Evolutionary conservation across 2,329 filamentous ascomycete species (phyloP).

Genomic region (Talaromyces sp.): DNA sequence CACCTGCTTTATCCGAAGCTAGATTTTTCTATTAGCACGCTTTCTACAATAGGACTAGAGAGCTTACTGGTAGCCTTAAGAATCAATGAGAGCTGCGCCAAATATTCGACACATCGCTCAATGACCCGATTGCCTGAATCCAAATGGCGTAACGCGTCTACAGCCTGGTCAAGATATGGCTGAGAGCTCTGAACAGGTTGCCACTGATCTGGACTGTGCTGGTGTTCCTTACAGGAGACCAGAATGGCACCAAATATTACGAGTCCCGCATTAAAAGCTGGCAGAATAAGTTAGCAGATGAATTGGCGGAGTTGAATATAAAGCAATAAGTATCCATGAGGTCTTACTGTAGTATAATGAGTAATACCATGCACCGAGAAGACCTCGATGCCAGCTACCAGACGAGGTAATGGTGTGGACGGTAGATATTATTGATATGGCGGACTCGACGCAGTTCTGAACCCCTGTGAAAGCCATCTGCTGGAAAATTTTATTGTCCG

Average conservation of each 20-base stretch:
- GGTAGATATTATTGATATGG: constrained; percentile 32
- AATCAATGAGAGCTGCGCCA: constrained; percentile 23
- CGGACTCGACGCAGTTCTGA: constrained; percentile 36
- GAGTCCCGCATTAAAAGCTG: constrained; percentile 38
- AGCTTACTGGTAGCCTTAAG: constrained; percentile 9
- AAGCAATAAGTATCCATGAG: neutral
- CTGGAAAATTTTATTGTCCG: constrained; percentile 27
- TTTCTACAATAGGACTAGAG: neutral
- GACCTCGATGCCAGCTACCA: constrained; percentile 21
- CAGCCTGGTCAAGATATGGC: constrained; percentile 24
- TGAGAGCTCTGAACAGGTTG: constrained; percentile 11
- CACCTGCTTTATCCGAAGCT: neutral
- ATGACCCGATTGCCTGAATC: constrained; percentile 35
- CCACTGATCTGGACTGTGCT: constrained; percentile 9
- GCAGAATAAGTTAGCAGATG: neutral
- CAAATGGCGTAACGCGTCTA: constrained; percentile 26
- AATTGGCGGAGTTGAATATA: constrained; percentile 2
- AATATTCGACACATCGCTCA: constrained; percentile 31
- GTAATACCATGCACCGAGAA: constrained; percentile 37
- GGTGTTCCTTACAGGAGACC: constrained; percentile 14
- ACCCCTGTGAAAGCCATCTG: constrained; percentile 37
- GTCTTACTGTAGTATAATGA: constrained; percentile 38
- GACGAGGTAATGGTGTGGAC: constrained; percentile 25
- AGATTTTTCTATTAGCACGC: neutral
- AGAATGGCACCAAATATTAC: constrained; percentile 36